Evolutionary conservation across 176 grass and related monocot species (phyloP).

Genomic region (Eragrostis nindensis): DNA sequence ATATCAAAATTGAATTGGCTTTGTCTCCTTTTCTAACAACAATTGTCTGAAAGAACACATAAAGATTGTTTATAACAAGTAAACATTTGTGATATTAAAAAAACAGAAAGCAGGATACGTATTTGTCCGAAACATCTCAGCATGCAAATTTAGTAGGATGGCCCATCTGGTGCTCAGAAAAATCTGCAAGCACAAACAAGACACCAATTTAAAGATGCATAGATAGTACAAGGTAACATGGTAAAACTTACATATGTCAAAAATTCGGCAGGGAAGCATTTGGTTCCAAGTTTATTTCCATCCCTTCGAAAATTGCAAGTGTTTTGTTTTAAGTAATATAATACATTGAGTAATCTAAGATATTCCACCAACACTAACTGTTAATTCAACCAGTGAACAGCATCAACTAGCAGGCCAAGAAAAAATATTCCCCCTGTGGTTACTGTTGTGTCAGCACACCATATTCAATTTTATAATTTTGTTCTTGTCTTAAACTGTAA

Average conservation of each 20-base stretch:
- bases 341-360: conserved; percentile 2
- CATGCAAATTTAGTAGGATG: conserved; percentile 97
- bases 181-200: conserved; percentile 67
- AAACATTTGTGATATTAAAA: conserved; percentile 23
- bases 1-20: conserved; percentile 3
- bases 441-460: no score
- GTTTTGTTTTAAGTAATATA: neutral
- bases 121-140: conserved; percentile 98
- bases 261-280: neutral
- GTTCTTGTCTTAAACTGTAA: no score
- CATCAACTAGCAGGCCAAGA: neutral
- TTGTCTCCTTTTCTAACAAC: neutral
- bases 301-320: neutral
- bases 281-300: conserved; percentile 15
- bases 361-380: neutral
- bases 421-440: no score
- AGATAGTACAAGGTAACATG: neutral
- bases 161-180: conserved; percentile 99
- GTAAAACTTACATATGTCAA: conserved; percentile 25
- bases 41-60: conserved; percentile 8
- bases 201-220: conserved; percentile 36
- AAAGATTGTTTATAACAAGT: conserved; percentile 1
- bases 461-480: no score
- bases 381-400: neutral
- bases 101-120: conserved; percentile 75